A percentile compares a stretch with the other conserved stretches of the same genome.
Conservation (phyloP, 768 basidiomycete genomes). For the Daedaleopsis sinensis region DNA sequence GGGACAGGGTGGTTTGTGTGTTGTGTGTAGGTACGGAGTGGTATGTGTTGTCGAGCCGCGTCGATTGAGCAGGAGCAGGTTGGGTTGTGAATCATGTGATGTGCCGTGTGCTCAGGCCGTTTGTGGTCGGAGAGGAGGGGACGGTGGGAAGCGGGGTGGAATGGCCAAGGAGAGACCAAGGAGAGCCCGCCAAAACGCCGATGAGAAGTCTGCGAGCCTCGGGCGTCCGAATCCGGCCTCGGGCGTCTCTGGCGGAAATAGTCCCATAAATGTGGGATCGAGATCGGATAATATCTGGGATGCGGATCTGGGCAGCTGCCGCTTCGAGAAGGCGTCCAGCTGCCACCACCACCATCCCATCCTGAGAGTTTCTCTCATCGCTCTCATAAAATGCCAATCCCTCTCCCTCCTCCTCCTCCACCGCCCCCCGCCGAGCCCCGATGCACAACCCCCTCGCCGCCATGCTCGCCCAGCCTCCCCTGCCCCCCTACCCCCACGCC, state of each 20-base stretch:
- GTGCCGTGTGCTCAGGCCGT: conserved; percentile 3
- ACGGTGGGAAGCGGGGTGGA: neutral
- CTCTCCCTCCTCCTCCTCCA: conserved; percentile 15
- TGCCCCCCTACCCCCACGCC: conserved; percentile 24
- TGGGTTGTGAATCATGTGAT: neutral
- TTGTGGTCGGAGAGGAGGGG: conserved; percentile 10
- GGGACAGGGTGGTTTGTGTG: neutral
- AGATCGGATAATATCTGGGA: conserved; percentile 14
- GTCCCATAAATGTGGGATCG: conserved; percentile 10
- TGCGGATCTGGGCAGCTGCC: conserved; percentile 17
- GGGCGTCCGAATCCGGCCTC: conserved; percentile 6
- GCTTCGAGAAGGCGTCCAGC: conserved; percentile 9
- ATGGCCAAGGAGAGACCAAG: conserved; percentile 4
- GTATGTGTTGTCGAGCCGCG: neutral
- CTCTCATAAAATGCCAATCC: conserved; percentile 20
- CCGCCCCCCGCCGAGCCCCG: neutral
- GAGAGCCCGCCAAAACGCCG: conserved; percentile 21
- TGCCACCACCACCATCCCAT: neutral
- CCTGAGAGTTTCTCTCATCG: conserved; percentile 22
- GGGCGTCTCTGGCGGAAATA: neutral
- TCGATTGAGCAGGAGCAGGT: neutral
- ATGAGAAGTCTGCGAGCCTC: conserved; percentile 20
- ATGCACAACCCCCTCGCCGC: conserved; percentile 3
- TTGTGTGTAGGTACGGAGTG: neutral
- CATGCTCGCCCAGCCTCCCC: conserved; percentile 26